Evolutionary conservation across 1,284 basidiomycete genomes (phyloP), one percentile per base, ranked within the genome.

Genomic region (Ganoderma leucocontextum): DNA sequence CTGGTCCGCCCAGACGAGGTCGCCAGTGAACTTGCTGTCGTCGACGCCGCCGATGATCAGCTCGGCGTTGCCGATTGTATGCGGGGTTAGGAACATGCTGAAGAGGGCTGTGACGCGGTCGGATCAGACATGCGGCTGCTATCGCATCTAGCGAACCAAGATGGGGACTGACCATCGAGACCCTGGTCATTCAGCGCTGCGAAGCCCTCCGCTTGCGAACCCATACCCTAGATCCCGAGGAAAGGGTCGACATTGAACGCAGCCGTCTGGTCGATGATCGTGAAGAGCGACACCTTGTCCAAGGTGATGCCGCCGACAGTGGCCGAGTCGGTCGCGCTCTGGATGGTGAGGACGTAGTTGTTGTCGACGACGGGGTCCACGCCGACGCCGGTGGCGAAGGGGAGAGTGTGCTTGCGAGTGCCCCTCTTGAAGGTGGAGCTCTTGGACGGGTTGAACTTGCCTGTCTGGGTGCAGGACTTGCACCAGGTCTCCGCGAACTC

Each of bases 31-130:
- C 79, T 88, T 88, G 33, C 83, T 81, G 25, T 75, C 76, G 71
- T 89, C 86, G 42, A 84, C 82, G 2, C 86, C 87, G 41, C 87
- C 87, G 25, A 89, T 74, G 8, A 86, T 87, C 64, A 89, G 69
- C 73, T 89, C 85, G 5, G 87, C 87, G 60, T 84, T 79, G 5
- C 87, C 87, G 36, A 85, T 80, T 3, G 80, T 74, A 35, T 83
- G 68, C 0, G 87, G 86, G 8, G 87, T 87, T 62, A 88, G 72
- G 76, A 80, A 86, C 74, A 88, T 71, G 69, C 86, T 84, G 77
- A 89, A 87, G 29, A 88, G 76, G 5, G 85, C 86, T 87, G 38
- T n/a, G 2, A 15, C 4, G 12, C 15, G 38, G 39, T 29, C n/a
- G 8, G 6, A 39, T 64, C 17, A 70, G 59, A 25, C 0, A 9